Evolutionary conservation across 2,329 filamentous ascomycete species (phyloP), one percentile per base, ranked within the genome.

Genomic region (Aspergillus oerlinghausenensis): DNA sequence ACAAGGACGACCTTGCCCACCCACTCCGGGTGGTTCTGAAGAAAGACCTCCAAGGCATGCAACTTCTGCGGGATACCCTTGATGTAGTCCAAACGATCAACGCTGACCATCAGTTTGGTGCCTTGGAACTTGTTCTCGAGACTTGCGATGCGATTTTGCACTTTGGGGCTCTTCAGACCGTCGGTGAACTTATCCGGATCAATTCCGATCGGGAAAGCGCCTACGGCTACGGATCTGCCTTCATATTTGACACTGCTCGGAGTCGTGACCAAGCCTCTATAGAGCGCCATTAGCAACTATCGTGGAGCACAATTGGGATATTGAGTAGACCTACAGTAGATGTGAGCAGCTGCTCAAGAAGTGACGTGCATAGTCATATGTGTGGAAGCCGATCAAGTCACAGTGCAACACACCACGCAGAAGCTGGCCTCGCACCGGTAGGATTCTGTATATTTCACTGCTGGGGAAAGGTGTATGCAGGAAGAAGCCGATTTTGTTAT

Each of bases 401-500:
- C 93, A 96, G 72, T 96, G 89, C 35, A 99, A 82, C 42, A 97
- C 86, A 55, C 94, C 92, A 50, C 88, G 82, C 48, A 99, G 83
- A 51, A 97, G 86, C 67, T 91, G 88, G 71, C 96, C 92, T 61
- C 94, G 86, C 29, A 97, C 93, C 0, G 94, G 94, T 8, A 97
- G 80, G 63, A 97, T 97, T 61, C 94, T 86, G 77, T 97, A 97
- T 69, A 97, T 96, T 75, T 97, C 93, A 66, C 90, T 95, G 72
- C 90, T 96, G 11, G 94, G 94, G 77, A 97, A 99, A 0, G 94
- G 93, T 0, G 94, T 97, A 74, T 99, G 94, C 38, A 97, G 80
- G 81, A 97, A 99, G 82, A 97, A 97, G 64, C 93, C 94, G 67
- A 99, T 94, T 80, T 96, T 96, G 76, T 97, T 87, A 65, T 97